These are phyloP conservation scores for Zygosaccharomyces pseudobailii DNA, from an alignment of 1,139 yeast genomes.

Conservation along the genomic window DNA sequence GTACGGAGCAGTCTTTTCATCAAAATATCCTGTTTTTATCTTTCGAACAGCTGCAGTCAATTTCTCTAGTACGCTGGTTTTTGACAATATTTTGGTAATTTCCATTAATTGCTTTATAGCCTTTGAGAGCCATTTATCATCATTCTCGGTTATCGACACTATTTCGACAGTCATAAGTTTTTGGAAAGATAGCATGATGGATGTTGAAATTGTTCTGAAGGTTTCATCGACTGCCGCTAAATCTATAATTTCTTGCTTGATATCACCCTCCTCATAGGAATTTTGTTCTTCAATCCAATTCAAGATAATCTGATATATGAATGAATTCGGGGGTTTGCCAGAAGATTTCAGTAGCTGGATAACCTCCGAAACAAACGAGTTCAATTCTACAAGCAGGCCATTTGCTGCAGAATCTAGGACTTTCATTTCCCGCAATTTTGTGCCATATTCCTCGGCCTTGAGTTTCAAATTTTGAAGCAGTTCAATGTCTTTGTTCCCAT, in stretches of 20 bases:
- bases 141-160: conserved; percentile 42
- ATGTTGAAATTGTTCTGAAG: conserved; percentile 51
- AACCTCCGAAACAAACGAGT: conserved; percentile 21
- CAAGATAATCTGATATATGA: conserved; percentile 48
- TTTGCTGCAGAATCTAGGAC: conserved; percentile 19
- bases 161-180: conserved; percentile 41
- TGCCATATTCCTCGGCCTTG: conserved; percentile 12
- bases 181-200: conserved; percentile 67
- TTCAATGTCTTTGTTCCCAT: conserved; percentile 15
- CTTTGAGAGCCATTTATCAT: conserved; percentile 59
- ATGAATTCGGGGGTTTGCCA: conserved; percentile 37
- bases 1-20: conserved; percentile 31
- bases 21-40: conserved; percentile 36
- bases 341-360: conserved; percentile 28
- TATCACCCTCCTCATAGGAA: not conserved
- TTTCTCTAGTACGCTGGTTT: conserved; percentile 29
- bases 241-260: conserved; percentile 11
- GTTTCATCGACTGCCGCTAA: conserved; percentile 44
- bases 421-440: conserved; percentile 12
- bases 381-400: conserved; percentile 27
- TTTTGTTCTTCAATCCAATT: conserved; percentile 29
- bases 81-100: conserved; percentile 39
- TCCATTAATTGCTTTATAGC: conserved; percentile 44
- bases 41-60: conserved; percentile 35
- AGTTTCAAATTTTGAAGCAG: conserved; percentile 20